phyloP scores from a whole-genome alignment of 2,329 filamentous ascomycete genomes.

The Aspergillus quadricinctus region DNA sequence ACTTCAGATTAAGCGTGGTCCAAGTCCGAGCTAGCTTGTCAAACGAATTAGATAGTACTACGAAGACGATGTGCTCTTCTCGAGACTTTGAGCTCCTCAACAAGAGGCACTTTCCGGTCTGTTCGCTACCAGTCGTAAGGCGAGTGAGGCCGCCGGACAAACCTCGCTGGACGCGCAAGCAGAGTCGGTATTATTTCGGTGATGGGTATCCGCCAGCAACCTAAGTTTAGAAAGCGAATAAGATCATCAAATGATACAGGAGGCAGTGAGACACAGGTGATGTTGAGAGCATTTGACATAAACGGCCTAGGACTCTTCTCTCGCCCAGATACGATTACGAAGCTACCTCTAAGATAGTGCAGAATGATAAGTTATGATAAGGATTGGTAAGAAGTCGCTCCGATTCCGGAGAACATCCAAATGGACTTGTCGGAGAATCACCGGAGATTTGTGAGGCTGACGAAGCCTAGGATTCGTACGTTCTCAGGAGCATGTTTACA shows the following conservation, averaged over 20 bases:
- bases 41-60: not conserved
- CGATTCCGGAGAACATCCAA: slow-evolving; percentile 3
- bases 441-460: not conserved
- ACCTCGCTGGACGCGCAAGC: too few species aligned
- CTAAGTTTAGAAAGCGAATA: too few species aligned
- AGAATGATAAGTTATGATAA: not conserved
- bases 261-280: not conserved
- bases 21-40: not conserved
- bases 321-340: not conserved
- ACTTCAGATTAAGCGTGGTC: not conserved
- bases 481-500: not conserved
- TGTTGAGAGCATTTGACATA: not conserved
- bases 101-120: too few species aligned
- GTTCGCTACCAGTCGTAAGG: too few species aligned
- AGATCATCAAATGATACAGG: not conserved
- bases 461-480: not conserved
- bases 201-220: too few species aligned
- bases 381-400: not conserved
- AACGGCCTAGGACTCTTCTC: not conserved
- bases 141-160: too few species aligned
- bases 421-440: slow-evolving; percentile 1
- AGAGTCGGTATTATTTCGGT: too few species aligned
- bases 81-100: too few species aligned
- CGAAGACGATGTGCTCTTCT: not conserved
- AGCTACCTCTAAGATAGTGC: not conserved